Conservation (phyloP, 345 rosid genomes). For the Mercurialis annua region DNA sequence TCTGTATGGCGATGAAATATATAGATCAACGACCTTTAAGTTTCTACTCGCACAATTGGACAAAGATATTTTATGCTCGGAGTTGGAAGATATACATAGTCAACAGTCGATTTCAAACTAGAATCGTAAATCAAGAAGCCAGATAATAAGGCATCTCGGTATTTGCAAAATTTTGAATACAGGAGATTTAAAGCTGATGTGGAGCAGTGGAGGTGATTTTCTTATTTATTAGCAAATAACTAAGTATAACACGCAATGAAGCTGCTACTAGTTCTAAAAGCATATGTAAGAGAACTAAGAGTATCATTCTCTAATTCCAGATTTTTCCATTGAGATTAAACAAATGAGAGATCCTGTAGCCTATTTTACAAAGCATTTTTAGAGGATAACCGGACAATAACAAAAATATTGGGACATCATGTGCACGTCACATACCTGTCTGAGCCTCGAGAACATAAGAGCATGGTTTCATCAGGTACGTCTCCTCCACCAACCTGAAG, state of each 20-base stretch:
- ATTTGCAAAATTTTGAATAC: too few species aligned
- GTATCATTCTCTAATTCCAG: background rate
- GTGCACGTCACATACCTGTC: constrained; percentile 76
- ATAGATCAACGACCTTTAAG: constrained; percentile 9
- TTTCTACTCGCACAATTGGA: constrained; percentile 12
- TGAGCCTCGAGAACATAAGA: constrained; percentile 82
- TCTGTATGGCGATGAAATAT: constrained; percentile 6
- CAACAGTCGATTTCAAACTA: background rate
- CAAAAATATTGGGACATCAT: constrained; percentile 11
- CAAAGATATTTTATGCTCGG: background rate
- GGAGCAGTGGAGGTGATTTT: background rate
- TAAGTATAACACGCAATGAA: background rate
- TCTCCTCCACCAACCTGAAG: constrained; percentile 89
- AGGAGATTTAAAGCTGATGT: background rate
- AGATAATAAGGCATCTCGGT: background rate
- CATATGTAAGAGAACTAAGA: background rate
- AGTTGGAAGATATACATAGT: background rate
- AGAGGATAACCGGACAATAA: constrained; percentile 8
- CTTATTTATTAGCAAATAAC: background rate
- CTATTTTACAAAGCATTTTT: background rate
- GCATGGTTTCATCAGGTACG: constrained; percentile 80
- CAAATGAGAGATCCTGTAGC: constrained; percentile 12
- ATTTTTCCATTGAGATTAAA: constrained; percentile 3
- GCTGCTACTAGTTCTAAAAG: background rate
- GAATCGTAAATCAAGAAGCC: background rate